phyloP scores from a whole-genome alignment of 495 filamentous ascomycete genomes.

The Monascus purpureus region DNA sequence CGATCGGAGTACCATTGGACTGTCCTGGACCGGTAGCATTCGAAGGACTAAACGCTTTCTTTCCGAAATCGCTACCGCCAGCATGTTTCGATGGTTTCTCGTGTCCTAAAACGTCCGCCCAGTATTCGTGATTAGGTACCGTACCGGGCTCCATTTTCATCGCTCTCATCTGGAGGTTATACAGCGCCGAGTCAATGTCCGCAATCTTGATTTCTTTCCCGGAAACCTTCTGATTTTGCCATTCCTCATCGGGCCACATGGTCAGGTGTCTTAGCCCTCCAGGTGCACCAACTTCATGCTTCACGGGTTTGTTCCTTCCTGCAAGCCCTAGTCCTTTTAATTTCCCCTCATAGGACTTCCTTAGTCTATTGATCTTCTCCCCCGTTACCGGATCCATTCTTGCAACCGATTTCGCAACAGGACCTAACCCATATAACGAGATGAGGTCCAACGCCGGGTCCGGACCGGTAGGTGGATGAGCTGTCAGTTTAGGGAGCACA shows the following conservation, averaged over 20 bases:
- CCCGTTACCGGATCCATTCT: constrained; percentile 49
- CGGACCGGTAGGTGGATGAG: constrained; percentile 35
- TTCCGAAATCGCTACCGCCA: constrained; percentile 15
- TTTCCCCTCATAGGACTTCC: constrained; percentile 63
- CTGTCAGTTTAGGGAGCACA: constrained; percentile 21
- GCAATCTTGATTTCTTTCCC: constrained; percentile 42
- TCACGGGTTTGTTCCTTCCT: constrained; percentile 47
- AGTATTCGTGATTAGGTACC: constrained; percentile 41
- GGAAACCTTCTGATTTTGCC: constrained; percentile 45
- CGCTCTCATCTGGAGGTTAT: constrained; percentile 34
- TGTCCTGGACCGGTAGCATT: constrained; percentile 11
- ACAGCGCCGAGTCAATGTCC: constrained; percentile 29
- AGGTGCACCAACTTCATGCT: constrained; percentile 28
- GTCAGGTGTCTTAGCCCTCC: constrained; percentile 30
- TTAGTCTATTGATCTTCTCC: constrained; percentile 58
- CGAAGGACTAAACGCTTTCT: constrained; percentile 23
- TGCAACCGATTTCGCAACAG: constrained; percentile 49
- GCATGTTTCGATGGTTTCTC: constrained; percentile 34
- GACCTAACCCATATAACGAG: constrained; percentile 44
- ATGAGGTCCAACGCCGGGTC: constrained; percentile 51
- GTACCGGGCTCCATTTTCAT: constrained; percentile 44
- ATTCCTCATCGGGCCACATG: constrained; percentile 52
- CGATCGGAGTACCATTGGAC: constrained; percentile 16
- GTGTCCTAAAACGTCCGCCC: constrained; percentile 45
- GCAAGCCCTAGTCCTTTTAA: constrained; percentile 47